Evolutionary conservation across 768 basidiomycete genomes (phyloP), one percentile per base, ranked within the genome.

Genomic region (Trametes maxima): DNA sequence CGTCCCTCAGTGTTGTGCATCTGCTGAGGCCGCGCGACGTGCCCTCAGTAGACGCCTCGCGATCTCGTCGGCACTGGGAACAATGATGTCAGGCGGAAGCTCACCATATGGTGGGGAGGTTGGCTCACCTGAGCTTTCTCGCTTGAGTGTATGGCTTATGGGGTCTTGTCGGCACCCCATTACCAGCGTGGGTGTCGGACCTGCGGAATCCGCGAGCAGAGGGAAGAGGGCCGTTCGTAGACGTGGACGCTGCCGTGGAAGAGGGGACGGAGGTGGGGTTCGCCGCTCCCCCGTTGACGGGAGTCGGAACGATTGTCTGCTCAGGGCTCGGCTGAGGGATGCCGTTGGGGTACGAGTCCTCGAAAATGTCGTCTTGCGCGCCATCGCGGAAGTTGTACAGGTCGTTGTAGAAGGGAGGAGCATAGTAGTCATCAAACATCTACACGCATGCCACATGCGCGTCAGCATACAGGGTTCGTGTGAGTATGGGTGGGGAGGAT

Each of bases 371-470:
- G 54, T 81, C 69, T 70, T 94, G 91, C 0, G 89, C 76, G 10
- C 91, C 90, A 68, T 92, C 85, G 11, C 64, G 59, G 72, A 89
- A 92, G 68, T 87, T 86, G 78, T 89, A 92, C 14, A 84, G 73
- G 61, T 84, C 81, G 67, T 80, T 86, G 73, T 92, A 92, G 59
- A 82, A 81, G 0, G 86, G 87, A 17, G 87, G 87, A 3, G 85
- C 75, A 66, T 78, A 81, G 0, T 78, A 68, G 53, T 82, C 86
- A 72, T 88, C 87, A 59, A 86, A 87, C 82, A 88, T 85, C 86
- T 87, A 67, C 13, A 42, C 4, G 43, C 40, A n/a, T 54, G 5
- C 4, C 33, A 2, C 19, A 19, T 16, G 25, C 28, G 7, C 16
- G 39, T 16, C 13, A n/a, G 2, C 17, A 1, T 33, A 25, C 36